Percentiles rank a stretch among this genome's conserved stretches.
Evolutionary conservation across 805 yeast species (phyloP).

Genomic region (Lipomyces yamanashiensis): DNA sequence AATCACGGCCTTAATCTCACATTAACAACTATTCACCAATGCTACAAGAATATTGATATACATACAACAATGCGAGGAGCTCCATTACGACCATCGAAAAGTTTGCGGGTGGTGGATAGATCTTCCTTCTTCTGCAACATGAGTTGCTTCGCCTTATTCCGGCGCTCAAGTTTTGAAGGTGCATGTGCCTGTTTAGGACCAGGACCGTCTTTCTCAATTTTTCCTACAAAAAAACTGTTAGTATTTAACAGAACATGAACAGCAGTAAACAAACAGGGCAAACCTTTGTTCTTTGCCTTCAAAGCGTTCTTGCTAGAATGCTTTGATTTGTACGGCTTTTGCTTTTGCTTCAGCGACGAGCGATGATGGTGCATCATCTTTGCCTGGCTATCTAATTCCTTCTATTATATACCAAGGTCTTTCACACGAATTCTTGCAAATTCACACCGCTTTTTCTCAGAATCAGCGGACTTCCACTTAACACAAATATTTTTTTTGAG

Average conservation of each 20-base stretch:
- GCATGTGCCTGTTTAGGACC: slow-evolving; percentile 43
- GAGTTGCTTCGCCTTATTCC: slow-evolving; percentile 76
- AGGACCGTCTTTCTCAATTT: slow-evolving; percentile 69
- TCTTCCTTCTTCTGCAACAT: slow-evolving; percentile 71
- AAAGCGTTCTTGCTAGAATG: slow-evolving; percentile 89
- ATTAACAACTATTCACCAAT: background rate
- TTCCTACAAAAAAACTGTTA: slow-evolving; percentile 54
- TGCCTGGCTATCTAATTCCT: no score
- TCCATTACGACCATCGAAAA: slow-evolving; percentile 80
- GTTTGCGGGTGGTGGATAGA: slow-evolving; percentile 60
- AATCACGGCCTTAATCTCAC: slow-evolving; percentile 55
- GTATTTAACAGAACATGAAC: background rate
- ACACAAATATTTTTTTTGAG: slow-evolving; percentile 3
- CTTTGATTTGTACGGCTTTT: slow-evolving; percentile 87
- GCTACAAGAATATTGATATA: background rate
- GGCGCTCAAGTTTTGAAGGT: slow-evolving; percentile 65
- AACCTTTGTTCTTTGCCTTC: slow-evolving; percentile 65
- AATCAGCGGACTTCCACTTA: background rate
- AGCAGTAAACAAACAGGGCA: background rate
- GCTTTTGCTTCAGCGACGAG: slow-evolving; percentile 78
- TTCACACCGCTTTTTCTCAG: background rate
- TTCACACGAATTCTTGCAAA: background rate
- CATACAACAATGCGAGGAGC: slow-evolving; percentile 74
- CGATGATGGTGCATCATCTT: slow-evolving; percentile 67
- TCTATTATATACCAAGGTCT: no score